Base-by-base conservation (phyloP, 2,329 filamentous ascomycete genomes). In the Aspergillus fijiensis region DNA sequence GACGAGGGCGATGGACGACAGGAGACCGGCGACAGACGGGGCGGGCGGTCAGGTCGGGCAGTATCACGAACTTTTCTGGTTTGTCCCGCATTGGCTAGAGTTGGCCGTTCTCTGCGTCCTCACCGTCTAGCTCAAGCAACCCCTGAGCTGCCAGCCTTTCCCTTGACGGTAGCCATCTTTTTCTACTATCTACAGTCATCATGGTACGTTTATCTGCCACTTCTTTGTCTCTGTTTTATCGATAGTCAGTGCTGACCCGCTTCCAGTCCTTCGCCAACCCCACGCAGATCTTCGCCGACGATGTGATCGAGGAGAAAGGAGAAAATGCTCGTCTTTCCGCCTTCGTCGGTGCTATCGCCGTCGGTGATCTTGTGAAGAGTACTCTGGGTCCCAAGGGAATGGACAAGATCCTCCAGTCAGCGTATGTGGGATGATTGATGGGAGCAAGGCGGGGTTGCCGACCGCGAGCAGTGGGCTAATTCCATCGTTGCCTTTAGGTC, bases 281-380 rank as follows among this genome's bases (percentile, higher is more conserved):
- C 72, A 96, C 92, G 65, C 94, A 98, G 81, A 98, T 98, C 83
- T 98, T 98, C 80, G 91, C 92, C 72, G 92, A 97, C 79, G 93
- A 96, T 76, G 95, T 96, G 69, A 95, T 90, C 60, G 92, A 98
- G 81, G 94, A 98, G 82, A 98, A 96, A 83, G 95, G 95, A 72
- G 94, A 98, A 83, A 98, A 98, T 90, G 94, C 95, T 72, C 92
- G 94, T 85, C 89, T 98, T 70, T 90, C 92, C n/a, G 94, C 94
- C 66, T 99, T 99, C 73, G 94, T 99, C 58, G 95, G 95, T 70
- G 95, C 95, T 76, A 99, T 99, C 74, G 95, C 95, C 58, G 95
- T 99, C 51, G 95, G 95, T 57, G 95, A 99, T 72, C 80, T 99
- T 68, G 95, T 99, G 57, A 99, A 99, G 85, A 96, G 91, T 77